A percentile compares a stretch with the other conserved stretches of the same genome.
phyloP scores from a whole-genome alignment of 2,329 filamentous ascomycete species.

The Fusarium nelsonii region DNA sequence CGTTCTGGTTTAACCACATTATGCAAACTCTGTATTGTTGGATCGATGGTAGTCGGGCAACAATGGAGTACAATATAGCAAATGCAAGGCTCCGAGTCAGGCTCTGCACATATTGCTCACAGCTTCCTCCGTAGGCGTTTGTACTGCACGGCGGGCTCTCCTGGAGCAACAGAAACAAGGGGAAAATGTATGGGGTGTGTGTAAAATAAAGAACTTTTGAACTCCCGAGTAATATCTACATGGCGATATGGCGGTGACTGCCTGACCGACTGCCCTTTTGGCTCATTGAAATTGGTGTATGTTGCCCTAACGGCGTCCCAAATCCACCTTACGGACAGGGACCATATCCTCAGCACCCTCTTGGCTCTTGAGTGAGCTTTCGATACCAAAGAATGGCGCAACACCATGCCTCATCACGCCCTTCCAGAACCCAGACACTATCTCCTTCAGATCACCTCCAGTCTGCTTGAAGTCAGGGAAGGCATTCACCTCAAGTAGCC shows the following conservation, averaged over 20 bases:
- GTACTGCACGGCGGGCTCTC: neutral
- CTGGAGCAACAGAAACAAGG: neutral
- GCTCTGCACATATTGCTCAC: neutral
- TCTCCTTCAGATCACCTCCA: constrained; percentile 78
- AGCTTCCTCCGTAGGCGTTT: neutral
- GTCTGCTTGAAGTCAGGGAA: constrained; percentile 98
- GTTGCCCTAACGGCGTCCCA: constrained; percentile 59
- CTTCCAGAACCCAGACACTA: constrained; percentile 83
- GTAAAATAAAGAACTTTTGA: constrained; percentile 27
- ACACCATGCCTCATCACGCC: constrained; percentile 78
- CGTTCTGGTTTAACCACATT: neutral
- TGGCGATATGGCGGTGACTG: neutral
- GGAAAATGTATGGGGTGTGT: neutral
- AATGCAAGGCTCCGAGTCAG: neutral
- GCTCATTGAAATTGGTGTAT: neutral
- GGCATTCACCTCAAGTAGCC: constrained; percentile 92
- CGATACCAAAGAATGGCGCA: constrained; percentile 71
- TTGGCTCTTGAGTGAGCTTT: constrained; percentile 38
- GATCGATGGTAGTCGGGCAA: neutral
- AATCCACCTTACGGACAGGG: constrained; percentile 64
- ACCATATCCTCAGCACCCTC: constrained; percentile 60
- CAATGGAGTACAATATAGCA: neutral
- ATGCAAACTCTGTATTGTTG: neutral
- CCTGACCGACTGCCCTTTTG: neutral
- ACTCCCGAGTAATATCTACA: constrained; percentile 6